Conservation (phyloP, 345 rosid species). For the Lumnitzera littorea region DNA sequence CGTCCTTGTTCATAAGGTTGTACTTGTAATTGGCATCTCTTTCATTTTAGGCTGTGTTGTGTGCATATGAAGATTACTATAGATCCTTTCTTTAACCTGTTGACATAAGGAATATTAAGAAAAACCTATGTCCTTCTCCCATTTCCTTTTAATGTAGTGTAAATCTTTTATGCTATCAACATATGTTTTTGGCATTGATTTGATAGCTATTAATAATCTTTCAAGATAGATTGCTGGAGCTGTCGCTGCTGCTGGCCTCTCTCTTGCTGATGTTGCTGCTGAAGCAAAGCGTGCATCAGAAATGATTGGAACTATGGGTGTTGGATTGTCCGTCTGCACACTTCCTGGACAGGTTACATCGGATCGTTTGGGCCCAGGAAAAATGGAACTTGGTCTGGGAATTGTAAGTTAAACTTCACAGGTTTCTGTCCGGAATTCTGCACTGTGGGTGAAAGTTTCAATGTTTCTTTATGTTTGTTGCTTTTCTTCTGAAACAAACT, state of each 20-base stretch:
- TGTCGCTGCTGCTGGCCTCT: slow-evolving; percentile 84
- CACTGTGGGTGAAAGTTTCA: too few species aligned
- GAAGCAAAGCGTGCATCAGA: slow-evolving; percentile 85
- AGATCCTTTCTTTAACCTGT: too few species aligned
- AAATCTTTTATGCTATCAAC: too few species aligned
- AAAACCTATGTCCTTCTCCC: too few species aligned
- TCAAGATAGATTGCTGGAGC: slow-evolving; percentile 87
- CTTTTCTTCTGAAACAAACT: too few species aligned
- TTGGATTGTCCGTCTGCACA: slow-evolving; percentile 87
- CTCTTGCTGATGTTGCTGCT: slow-evolving; percentile 70
- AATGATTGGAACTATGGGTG: slow-evolving; percentile 97
- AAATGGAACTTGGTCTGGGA: slow-evolving; percentile 98
- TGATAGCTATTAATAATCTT: slow-evolving; percentile 3
- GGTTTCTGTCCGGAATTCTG: slow-evolving; percentile 1
- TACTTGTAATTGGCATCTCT: slow-evolving; percentile 8
- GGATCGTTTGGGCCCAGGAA: slow-evolving; percentile 83
- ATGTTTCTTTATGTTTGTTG: too few species aligned
- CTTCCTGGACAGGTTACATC: slow-evolving; percentile 83
- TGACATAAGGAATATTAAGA: too few species aligned
- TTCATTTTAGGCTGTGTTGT: too few species aligned
- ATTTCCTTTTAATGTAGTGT: too few species aligned
- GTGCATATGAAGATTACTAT: too few species aligned
- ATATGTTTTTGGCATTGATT: background rate
- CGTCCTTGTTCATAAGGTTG: slow-evolving; percentile 84
- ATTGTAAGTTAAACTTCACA: slow-evolving; percentile 48